phyloP scores from a whole-genome alignment of 768 basidiomycete genomes.

The Xerocomellus intermedius region DNA sequence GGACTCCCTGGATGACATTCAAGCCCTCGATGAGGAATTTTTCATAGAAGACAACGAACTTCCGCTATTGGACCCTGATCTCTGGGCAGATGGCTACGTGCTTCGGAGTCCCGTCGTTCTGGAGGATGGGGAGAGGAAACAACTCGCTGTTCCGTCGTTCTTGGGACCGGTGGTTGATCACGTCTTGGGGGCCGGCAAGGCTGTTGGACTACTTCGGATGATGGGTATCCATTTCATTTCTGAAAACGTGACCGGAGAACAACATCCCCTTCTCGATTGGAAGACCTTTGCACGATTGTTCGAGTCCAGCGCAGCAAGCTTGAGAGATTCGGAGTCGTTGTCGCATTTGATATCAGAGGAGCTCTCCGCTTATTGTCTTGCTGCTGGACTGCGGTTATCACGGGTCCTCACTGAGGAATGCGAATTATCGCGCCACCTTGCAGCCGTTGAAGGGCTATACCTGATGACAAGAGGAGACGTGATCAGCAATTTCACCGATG shows the following conservation, averaged over 20 bases:
- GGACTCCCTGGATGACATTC: conserved; percentile 20
- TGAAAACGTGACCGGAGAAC: conserved; percentile 21
- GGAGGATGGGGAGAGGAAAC: conserved; percentile 25
- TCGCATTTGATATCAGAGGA: conserved; percentile 63
- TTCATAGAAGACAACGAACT: conserved; percentile 75
- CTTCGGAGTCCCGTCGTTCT: conserved; percentile 43
- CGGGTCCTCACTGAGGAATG: conserved; percentile 68
- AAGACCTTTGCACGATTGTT: conserved; percentile 44
- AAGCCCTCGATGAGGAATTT: conserved; percentile 65
- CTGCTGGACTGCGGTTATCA: conserved; percentile 50
- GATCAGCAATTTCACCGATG: conserved; percentile 69
- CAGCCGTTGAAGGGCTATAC: conserved; percentile 64
- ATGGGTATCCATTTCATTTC: conserved; percentile 35
- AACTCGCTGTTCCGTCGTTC: conserved; percentile 52
- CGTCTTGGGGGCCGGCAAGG: conserved; percentile 70
- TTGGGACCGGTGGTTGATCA: conserved; percentile 57
- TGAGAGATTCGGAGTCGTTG: conserved; percentile 61
- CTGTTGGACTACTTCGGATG: conserved; percentile 68
- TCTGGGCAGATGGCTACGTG: conserved; percentile 74
- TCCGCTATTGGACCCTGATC: conserved; percentile 65
- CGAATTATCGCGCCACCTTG: conserved; percentile 58
- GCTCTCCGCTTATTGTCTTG: conserved; percentile 54
- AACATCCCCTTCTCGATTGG: conserved; percentile 36
- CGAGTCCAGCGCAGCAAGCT: conserved; percentile 25
- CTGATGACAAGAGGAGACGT: conserved; percentile 78